Evolutionary conservation across 495 filamentous ascomycete genomes (phyloP).

Genomic region (Penicillium angulare): DNA sequence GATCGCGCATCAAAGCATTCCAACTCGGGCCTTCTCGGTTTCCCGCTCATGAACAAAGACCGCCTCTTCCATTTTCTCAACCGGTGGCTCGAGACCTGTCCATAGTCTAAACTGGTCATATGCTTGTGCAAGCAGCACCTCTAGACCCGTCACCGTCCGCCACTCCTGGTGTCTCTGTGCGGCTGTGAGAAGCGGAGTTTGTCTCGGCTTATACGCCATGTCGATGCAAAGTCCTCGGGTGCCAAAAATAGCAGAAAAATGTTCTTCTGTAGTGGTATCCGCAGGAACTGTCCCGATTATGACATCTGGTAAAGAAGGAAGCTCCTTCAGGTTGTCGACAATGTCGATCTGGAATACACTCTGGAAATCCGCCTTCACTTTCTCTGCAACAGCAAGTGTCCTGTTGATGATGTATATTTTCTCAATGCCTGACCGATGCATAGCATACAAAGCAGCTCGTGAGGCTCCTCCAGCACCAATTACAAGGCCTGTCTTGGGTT

Average conservation of each 20-base stretch:
- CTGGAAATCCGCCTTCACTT: slow-evolving; percentile 59
- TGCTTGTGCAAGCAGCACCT: slow-evolving; percentile 68
- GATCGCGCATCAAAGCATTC: not conserved
- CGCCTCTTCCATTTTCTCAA: slow-evolving; percentile 10
- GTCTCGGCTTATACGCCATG: slow-evolving; percentile 63
- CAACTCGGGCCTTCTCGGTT: not conserved
- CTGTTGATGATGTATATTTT: slow-evolving; percentile 65
- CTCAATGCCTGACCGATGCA: slow-evolving; percentile 56
- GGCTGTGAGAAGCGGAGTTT: slow-evolving; percentile 57
- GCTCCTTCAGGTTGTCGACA: not conserved
- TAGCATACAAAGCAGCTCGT: slow-evolving; percentile 39
- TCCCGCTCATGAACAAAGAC: slow-evolving; percentile 11
- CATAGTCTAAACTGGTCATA: slow-evolving; percentile 72
- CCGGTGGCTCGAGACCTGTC: slow-evolving; percentile 47
- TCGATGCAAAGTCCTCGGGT: slow-evolving; percentile 24
- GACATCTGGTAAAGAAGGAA: slow-evolving; percentile 16
- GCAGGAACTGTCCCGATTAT: slow-evolving; percentile 28
- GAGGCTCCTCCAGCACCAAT: slow-evolving; percentile 46
- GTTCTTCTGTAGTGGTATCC: slow-evolving; percentile 14
- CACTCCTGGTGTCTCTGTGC: slow-evolving; percentile 52
- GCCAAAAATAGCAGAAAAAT: slow-evolving; percentile 19
- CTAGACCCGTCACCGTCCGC: slow-evolving; percentile 66
- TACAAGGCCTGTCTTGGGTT: slow-evolving; percentile 30
- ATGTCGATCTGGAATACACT: slow-evolving; percentile 7
- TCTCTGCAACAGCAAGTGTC: slow-evolving; percentile 48